Conservation (phyloP, 345 rosid genomes). For the Brassica juncea region DNA sequence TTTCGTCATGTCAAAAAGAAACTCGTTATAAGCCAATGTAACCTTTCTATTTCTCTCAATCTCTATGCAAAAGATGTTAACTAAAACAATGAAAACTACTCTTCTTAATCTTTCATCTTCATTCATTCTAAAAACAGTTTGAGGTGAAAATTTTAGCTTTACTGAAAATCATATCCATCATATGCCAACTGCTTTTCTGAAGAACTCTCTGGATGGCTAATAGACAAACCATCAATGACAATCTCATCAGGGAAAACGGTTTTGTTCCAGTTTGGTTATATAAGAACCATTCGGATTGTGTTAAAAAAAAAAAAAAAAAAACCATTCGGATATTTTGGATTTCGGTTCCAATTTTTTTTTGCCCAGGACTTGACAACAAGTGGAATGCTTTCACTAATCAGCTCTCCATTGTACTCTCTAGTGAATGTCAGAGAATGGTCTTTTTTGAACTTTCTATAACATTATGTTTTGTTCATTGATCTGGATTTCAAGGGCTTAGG, state of each 20-base stretch:
- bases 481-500: neutral
- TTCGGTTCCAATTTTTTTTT: no score
- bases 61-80: neutral
- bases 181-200: constrained; percentile 57
- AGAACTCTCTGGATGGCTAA: constrained; percentile 45
- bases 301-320: no score
- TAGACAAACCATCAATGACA: constrained; percentile 54
- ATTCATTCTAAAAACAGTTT: constrained; percentile 33
- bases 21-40: neutral
- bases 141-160: constrained; percentile 33
- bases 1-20: constrained; percentile 4
- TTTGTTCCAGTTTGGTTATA: no score
- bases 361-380: constrained; percentile 42
- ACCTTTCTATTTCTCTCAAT: neutral
- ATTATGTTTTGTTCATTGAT: neutral
- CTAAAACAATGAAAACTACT: neutral
- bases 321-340: no score
- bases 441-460: neutral
- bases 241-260: constrained; percentile 65
- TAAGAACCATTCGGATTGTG: no score
- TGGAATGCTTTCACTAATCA: constrained; percentile 58
- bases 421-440: constrained; percentile 47
- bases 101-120: neutral
- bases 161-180: constrained; percentile 91
- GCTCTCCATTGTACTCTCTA: constrained; percentile 69